These are phyloP conservation scores for Eustoma russellianum DNA, from an alignment of 257 asterid species.

Conservation along the genomic window DNA sequence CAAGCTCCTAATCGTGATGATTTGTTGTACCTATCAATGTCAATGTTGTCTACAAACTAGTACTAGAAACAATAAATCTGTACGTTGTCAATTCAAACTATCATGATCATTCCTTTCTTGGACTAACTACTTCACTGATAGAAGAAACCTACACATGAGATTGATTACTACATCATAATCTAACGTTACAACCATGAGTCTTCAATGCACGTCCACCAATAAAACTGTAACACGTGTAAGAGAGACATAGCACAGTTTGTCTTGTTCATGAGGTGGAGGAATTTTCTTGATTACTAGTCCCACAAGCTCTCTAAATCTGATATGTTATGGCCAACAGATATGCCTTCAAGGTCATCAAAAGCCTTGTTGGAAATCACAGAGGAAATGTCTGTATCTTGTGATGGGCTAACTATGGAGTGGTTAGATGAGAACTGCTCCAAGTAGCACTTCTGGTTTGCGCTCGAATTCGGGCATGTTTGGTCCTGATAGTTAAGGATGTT, in stretches of 20 bases:
- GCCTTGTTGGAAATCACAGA: conserved; percentile 13
- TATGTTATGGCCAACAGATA: conserved; percentile 28
- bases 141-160: conserved; percentile 1
- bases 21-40: neutral
- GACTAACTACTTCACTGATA: neutral
- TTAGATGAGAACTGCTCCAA: conserved; percentile 38
- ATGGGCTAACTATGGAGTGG: conserved; percentile 38
- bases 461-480: conserved; percentile 4
- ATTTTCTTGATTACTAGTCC: conserved; percentile 10
- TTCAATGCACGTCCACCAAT: no score
- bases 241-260: no score
- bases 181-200: neutral
- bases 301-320: conserved; percentile 25
- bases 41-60: neutral
- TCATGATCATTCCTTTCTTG: conserved; percentile 1
- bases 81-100: conserved; percentile 9
- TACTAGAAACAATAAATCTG: conserved; percentile 11
- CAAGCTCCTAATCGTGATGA: neutral
- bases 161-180: neutral
- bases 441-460: conserved; percentile 17
- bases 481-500: neutral
- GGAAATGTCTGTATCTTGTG: conserved; percentile 43
- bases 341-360: conserved; percentile 31
- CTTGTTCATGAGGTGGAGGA: neutral
- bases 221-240: no score